Conservation (phyloP, 805 yeast genomes). For the Zygoascus biomembranicola region DNA sequence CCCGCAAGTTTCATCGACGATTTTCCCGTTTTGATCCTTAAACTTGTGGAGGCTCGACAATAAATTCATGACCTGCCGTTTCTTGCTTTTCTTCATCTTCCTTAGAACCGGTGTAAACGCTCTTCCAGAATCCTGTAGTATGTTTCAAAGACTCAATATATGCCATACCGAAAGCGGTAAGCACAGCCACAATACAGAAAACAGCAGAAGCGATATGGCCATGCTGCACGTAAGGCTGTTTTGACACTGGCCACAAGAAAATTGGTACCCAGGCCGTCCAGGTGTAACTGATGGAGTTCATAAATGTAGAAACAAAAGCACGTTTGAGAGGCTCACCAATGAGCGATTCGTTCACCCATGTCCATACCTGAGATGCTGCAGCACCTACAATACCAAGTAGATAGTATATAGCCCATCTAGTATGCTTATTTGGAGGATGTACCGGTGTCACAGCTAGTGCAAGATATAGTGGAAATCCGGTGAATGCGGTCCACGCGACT, state of each 20-base stretch:
- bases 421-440: conserved; percentile 5
- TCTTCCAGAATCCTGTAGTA: background rate
- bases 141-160: background rate
- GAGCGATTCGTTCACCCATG: conserved; percentile 10
- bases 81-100: background rate
- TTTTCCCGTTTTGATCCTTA: too few relatives aligned
- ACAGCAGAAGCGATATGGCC: background rate
- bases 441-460: conserved; percentile 5
- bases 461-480: conserved; percentile 2
- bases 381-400: conserved; percentile 1
- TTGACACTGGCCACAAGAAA: conserved; percentile 5
- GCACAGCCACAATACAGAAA: background rate
- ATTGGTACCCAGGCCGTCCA: conserved; percentile 9
- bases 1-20: too few relatives aligned
- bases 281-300: conserved; percentile 8
- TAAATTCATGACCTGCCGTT: background rate
- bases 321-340: conserved; percentile 9
- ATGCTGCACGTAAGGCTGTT: conserved; percentile 5
- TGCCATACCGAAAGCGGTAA: background rate
- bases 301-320: conserved; percentile 9
- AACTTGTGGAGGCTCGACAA: background rate
- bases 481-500: background rate
- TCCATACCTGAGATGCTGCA: conserved; percentile 9
- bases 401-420: conserved; percentile 9
- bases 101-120: background rate